Evolutionary conservation across 1,284 basidiomycete species (phyloP).

Genomic region (Ganoderma leucocontextum): DNA sequence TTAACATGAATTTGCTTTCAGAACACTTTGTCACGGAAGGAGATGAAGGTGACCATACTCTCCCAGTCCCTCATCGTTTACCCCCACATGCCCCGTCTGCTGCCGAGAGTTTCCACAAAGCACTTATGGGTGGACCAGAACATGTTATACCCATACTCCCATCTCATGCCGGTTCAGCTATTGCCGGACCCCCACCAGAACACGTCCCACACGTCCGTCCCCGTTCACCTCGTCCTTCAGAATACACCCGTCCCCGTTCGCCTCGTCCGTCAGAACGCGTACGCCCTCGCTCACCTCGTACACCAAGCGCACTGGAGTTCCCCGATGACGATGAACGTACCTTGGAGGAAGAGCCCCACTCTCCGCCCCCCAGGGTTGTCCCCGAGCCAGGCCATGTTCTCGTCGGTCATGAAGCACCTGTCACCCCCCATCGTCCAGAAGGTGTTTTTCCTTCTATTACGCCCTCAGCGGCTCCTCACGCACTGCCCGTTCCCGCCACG

Average conservation of each 20-base stretch:
- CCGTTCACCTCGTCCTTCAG: neutral
- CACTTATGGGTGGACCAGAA: slow-evolving; percentile 7
- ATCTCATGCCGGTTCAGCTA: neutral
- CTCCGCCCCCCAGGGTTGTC: neutral
- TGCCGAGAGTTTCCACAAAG: neutral
- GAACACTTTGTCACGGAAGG: neutral
- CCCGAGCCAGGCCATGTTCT: neutral
- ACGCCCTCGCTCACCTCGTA: neutral
- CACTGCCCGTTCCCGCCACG: slow-evolving; percentile 6
- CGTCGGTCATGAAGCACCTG: neutral
- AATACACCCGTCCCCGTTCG: neutral
- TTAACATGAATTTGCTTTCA: neutral
- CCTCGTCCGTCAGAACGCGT: neutral
- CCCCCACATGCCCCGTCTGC: neutral
- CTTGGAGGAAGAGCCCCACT: slow-evolving; percentile 1
- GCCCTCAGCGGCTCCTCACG: neutral
- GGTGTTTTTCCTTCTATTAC: neutral
- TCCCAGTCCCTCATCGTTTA: neutral
- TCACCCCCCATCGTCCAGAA: neutral
- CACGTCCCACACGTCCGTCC: neutral
- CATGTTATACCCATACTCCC: neutral
- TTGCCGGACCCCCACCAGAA: neutral
- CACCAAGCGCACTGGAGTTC: neutral
- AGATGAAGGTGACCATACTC: neutral
- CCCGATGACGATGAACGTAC: slow-evolving; percentile 1